These are phyloP conservation scores for Yamadazyma oceani DNA, from an alignment of 1,139 yeast genomes.

Conservation along the genomic window DNA sequence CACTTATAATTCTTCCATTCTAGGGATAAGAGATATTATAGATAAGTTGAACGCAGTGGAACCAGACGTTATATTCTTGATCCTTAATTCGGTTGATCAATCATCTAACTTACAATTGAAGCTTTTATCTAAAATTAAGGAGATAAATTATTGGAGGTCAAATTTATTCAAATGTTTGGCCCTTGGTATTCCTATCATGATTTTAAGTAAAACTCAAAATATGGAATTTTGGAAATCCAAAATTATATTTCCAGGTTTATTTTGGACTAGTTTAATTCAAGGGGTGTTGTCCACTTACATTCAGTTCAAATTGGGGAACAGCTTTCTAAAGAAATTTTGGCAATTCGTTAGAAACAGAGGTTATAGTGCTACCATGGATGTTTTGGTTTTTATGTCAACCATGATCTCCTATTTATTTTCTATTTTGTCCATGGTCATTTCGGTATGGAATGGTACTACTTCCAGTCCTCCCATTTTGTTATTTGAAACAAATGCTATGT, in stretches of 20 bases:
- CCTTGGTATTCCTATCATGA: constrained; percentile 64
- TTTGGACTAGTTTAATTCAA: constrained; percentile 60
- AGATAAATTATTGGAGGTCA: constrained; percentile 66
- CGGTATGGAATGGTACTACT: constrained; percentile 39
- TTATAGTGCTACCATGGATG: constrained; percentile 87
- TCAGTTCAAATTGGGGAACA: constrained; percentile 64
- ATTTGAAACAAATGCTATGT: constrained; percentile 87
- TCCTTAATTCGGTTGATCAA: constrained; percentile 44
- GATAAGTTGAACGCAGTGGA: constrained; percentile 35
- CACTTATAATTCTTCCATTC: constrained; percentile 38
- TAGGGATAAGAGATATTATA: constrained; percentile 62
- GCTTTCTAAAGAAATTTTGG: constrained; percentile 64
- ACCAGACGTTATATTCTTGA: constrained; percentile 35
- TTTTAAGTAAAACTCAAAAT: constrained; percentile 51
- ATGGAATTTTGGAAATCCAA: constrained; percentile 29
- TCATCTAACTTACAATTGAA: constrained; percentile 63
- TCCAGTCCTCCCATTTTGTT: constrained; percentile 64
- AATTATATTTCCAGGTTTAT: constrained; percentile 52
- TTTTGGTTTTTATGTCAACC: constrained; percentile 81
- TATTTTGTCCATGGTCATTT: constrained; percentile 51
- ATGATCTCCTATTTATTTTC: constrained; percentile 78
- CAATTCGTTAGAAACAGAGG: constrained; percentile 66
- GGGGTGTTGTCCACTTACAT: constrained; percentile 62
- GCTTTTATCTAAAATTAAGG: constrained; percentile 66
- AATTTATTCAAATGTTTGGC: constrained; percentile 52